Evolutionary conservation across 139 green algal species (phyloP), one percentile per base, ranked within the genome.

Genomic region (Asterochloris erici): DNA sequence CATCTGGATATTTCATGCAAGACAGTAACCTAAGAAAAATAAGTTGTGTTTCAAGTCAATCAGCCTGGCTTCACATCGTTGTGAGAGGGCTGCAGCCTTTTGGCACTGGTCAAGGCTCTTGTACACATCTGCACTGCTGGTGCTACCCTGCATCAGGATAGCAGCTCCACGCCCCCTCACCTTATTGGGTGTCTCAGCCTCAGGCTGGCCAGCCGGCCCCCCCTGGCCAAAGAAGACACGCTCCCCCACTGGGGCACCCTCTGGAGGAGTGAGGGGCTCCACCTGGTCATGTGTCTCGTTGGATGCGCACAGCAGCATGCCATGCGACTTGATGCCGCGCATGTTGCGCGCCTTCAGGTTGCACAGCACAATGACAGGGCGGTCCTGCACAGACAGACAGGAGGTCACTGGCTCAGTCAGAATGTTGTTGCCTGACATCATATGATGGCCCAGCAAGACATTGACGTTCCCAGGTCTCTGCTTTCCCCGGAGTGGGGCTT

Each of bases 331-430:
- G 81, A 97, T 89, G 75, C 93, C 94, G 0, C 96, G 88, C 96
- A 99, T 99, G 85, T 97, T 98, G 77, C 93, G 92, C 0, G 96
- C 90, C 90, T 99, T 99, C 9, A 99, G 87, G 90, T 99, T 99
- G 84, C 89, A 93, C 29, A 98, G 88, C 17, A 98, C 92, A 62
- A 96, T 76, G 27, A 99, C 96, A 68, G 87, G 84, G 26, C 91
- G 86, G 62, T 89, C 89, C 87, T 96, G 82, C 78, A 62, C 13
- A 27, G 28, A 16, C 64, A 24, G 29, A 47, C 10, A 63, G 54
- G 63, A 77, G 71, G 71, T 60, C 9, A 29, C 14, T 77, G 71
- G n/a, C n/a, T 28, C 26, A 38, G 6, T 4, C n/a, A 13, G 66
- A 21, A 4, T 24, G 66, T 24, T 71, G 66, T 70, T 71, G 66